Percentiles rank a stretch among this genome's conserved stretches.
Conservation (phyloP, 2,329 filamentous ascomycete genomes). For the Beauveria medogensis region DNA sequence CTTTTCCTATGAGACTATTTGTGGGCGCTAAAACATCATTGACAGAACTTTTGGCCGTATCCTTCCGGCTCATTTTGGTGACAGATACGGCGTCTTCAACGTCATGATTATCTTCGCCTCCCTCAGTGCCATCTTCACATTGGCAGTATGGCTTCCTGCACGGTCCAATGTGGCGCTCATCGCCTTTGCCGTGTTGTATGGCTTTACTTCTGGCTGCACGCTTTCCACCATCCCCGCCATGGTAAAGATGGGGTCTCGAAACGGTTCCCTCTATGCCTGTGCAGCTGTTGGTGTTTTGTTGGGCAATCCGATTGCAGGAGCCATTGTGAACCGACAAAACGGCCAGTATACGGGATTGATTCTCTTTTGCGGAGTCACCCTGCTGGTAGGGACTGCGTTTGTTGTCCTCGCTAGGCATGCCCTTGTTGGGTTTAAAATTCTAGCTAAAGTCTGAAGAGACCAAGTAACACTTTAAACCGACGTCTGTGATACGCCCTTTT, state of each 20-base stretch:
- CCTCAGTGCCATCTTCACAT: conserved; percentile 42
- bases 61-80: background rate
- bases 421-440: background rate
- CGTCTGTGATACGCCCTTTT: too few relatives aligned
- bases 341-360: background rate
- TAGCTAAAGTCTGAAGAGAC: background rate
- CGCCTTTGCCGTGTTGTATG: conserved; percentile 22
- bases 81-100: conserved; percentile 42
- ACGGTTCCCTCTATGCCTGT: background rate
- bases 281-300: background rate
- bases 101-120: conserved; percentile 50
- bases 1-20: background rate
- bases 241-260: conserved; percentile 28
- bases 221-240: conserved; percentile 27
- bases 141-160: background rate
- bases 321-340: background rate
- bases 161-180: background rate
- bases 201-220: conserved; percentile 20
- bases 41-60: conserved; percentile 2
- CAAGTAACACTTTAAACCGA: too few relatives aligned
- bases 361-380: background rate
- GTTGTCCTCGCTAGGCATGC: background rate
- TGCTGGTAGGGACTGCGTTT: background rate
- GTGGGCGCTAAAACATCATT: background rate
- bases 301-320: background rate